Base-by-base conservation (phyloP, 2,329 filamentous ascomycete species). In the Ciborinia camelliae region DNA sequence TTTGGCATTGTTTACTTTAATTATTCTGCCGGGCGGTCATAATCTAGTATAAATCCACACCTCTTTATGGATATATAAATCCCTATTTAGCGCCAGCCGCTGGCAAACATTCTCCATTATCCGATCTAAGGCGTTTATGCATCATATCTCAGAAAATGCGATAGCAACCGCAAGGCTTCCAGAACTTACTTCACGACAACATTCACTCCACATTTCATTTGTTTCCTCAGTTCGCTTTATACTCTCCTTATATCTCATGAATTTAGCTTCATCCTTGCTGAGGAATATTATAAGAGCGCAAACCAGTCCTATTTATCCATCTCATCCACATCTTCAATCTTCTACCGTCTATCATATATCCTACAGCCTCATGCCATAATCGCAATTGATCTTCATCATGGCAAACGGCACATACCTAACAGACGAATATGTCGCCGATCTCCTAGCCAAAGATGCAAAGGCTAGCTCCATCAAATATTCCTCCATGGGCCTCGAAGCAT, bases 401-500 rank as follows among this genome's bases (percentile, higher is more conserved):
- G 15, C 60, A 54, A 62, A 62, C 12, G 37, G 55, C 8, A 55
- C 54, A 12, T 43, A 81, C n/a, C 74, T 89, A 54, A 87, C 86
- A 26, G 91, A 96, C 74, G 89, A 91, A 60, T 92, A 92, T 73
- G 87, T 97, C 68, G 91, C 91, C 20, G 83, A 84, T 55, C 80
- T 97, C n/a, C 81, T 98, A 43, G 85, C 87, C 59, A 86, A 90
- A 70, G 93, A 97, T 76, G 93, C 93, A 15, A 86, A 84, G 66
- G 85, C 89, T 65, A 89, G 83, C 71, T 90, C 89, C 3, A 78
- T 90, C 54, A 90, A 86, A 73, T 95, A 93, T 75, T 90, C 90
- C 0, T 79, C 88, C 8, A 81, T 91, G 73, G 92, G 91, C 12
- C 79, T 93, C 68, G 85, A 90, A 63, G 90, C 89, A 23, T 89